A percentile compares a stretch with the other conserved stretches of the same genome.
Evolutionary conservation across 805 yeast species (phyloP).

Genomic region (Tetrapisispora arboricola): DNA sequence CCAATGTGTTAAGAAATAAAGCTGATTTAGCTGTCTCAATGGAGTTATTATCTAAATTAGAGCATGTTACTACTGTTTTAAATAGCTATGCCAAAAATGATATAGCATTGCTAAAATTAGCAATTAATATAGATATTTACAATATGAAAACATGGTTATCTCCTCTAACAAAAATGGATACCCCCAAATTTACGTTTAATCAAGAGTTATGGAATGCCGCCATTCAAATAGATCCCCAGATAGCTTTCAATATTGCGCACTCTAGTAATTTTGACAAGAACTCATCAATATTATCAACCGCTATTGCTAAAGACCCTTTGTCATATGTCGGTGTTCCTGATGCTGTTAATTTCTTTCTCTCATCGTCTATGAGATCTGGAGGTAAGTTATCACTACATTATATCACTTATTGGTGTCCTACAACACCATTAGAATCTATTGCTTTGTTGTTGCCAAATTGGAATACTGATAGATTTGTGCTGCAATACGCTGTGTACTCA

Average conservation of each 20-base stretch:
- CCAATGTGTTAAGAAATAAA: constrained; percentile 59
- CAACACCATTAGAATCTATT: constrained; percentile 77
- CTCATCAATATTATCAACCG: constrained; percentile 31
- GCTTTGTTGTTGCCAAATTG: constrained; percentile 70
- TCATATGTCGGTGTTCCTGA: constrained; percentile 26
- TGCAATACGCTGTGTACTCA: constrained; percentile 87
- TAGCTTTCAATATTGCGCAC: constrained; percentile 61
- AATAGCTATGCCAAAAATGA: constrained; percentile 34
- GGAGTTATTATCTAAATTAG: constrained; percentile 33
- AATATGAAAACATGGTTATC: constrained; percentile 69
- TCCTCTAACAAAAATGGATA: constrained; percentile 24
- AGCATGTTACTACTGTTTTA: constrained; percentile 12
- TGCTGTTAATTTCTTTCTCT: constrained; percentile 13
- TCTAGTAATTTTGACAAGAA: constrained; percentile 34
- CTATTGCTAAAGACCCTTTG: constrained; percentile 49
- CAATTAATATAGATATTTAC: constrained; percentile 67
- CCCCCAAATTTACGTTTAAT: constrained; percentile 29
- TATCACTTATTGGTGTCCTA: constrained; percentile 59
- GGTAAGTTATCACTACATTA: constrained; percentile 19
- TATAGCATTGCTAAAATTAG: constrained; percentile 44
- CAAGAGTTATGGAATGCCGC: constrained; percentile 40
- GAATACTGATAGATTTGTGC: constrained; percentile 51
- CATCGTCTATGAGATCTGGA: constrained; percentile 2
- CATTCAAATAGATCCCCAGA: constrained; percentile 54
- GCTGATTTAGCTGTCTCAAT: constrained; percentile 55